A percentile compares a stretch with the other conserved stretches of the same genome.
Evolutionary conservation across 2,329 filamentous ascomycete species (phyloP).

Genomic region (Lasiodiplodia hormozganensis): DNA sequence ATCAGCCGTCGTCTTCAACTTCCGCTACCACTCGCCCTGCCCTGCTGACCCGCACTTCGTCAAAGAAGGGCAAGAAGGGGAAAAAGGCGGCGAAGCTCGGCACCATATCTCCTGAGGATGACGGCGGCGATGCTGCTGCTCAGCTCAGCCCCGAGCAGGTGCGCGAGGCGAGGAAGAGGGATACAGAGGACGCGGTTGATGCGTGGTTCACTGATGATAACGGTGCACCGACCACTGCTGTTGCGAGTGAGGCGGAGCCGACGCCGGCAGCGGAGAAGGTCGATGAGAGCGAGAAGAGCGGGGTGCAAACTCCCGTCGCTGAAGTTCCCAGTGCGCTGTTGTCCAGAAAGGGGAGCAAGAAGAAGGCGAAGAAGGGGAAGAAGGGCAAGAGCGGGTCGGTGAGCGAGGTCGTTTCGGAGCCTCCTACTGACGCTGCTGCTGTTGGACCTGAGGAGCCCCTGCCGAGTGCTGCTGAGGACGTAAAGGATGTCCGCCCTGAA

Average conservation of each 20-base stretch:
- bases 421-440: neutral
- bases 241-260: too few species aligned
- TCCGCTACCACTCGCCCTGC: slow-evolving; percentile 29
- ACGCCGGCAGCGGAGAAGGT: neutral
- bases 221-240: too few species aligned
- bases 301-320: neutral
- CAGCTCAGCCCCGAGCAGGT: slow-evolving; percentile 34
- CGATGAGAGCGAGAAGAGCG: neutral
- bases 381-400: slow-evolving; percentile 4
- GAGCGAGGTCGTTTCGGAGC: neutral
- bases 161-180: slow-evolving; percentile 34
- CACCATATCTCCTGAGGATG: slow-evolving; percentile 33
- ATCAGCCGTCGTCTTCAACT: slow-evolving; percentile 25
- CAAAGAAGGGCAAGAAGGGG: slow-evolving; percentile 38
- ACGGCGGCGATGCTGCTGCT: slow-evolving; percentile 31
- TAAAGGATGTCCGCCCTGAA: neutral
- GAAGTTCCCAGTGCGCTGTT: slow-evolving; percentile 20
- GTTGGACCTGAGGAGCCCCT: neutral
- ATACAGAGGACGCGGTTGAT: slow-evolving; percentile 39
- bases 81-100: slow-evolving; percentile 39
- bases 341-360: neutral
- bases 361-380: neutral
- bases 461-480: neutral
- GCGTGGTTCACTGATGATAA: slow-evolving; percentile 34
- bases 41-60: slow-evolving; percentile 29